Percentiles rank a stretch among this genome's conserved stretches.
These are phyloP conservation scores for Chaetothyriales sp. DNA, from an alignment of 2,329 filamentous ascomycete genomes.

Conservation along the genomic window DNA sequence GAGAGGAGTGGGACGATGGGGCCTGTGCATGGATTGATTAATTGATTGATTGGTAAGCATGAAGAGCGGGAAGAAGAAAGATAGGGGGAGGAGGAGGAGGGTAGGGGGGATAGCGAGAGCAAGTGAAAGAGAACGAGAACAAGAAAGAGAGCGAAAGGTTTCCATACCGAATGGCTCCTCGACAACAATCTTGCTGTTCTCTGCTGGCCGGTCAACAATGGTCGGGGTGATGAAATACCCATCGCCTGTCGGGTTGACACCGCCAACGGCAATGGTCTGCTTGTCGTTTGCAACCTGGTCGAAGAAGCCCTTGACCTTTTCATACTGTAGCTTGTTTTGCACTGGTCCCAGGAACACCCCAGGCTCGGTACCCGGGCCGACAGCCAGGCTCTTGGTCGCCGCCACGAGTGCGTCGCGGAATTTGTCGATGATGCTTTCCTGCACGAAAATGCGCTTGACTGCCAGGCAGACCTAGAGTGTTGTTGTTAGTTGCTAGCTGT, in stretches of 20 bases:
- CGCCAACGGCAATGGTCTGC: constrained; percentile 37
- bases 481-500: background rate
- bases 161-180: constrained; percentile 45
- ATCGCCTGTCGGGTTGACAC: constrained; percentile 25
- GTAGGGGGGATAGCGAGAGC: background rate
- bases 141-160: too few species aligned
- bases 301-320: constrained; percentile 42
- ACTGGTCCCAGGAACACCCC: constrained; percentile 43
- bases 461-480: constrained; percentile 35
- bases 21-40: constrained; percentile 23
- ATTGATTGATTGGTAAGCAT: constrained; percentile 1
- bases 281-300: constrained; percentile 40
- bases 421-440: constrained; percentile 36
- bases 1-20: constrained; percentile 48
- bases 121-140: too few species aligned
- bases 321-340: constrained; percentile 50
- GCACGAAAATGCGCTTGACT: constrained; percentile 42
- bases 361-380: constrained; percentile 22
- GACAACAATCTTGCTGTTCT: constrained; percentile 38
- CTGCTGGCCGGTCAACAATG: constrained; percentile 42
- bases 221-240: constrained; percentile 46
- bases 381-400: constrained; percentile 16
- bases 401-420: constrained; percentile 34
- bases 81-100: background rate
- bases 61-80: too few species aligned